Percentiles rank a stretch among this genome's conserved stretches.
phyloP scores from a whole-genome alignment of 768 basidiomycete genomes.

The Tricholoma saponaceum region DNA sequence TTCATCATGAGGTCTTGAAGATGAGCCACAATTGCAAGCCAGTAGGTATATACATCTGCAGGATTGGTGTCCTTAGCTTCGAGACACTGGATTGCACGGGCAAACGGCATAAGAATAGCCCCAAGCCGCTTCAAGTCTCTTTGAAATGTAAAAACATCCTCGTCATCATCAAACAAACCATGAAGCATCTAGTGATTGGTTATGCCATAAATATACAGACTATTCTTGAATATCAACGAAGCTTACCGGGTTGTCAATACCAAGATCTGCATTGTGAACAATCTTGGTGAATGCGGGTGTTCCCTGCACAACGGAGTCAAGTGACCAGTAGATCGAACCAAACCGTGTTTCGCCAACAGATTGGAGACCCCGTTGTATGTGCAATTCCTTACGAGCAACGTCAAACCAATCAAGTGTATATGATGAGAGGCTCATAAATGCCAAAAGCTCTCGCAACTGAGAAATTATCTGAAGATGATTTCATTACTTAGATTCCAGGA shows the following conservation, averaged over 20 bases:
- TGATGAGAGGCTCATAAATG: constrained; percentile 9
- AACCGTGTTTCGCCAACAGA: constrained; percentile 18
- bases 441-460: neutral
- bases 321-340: constrained; percentile 15
- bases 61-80: constrained; percentile 14
- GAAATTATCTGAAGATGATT: neutral
- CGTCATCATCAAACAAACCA: constrained; percentile 7
- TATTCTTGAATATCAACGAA: neutral
- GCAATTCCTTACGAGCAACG: constrained; percentile 9
- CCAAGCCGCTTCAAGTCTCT: constrained; percentile 9
- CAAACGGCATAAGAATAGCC: constrained; percentile 13
- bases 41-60: constrained; percentile 16
- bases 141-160: constrained; percentile 5
- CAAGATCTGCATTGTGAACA: constrained; percentile 4
- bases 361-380: constrained; percentile 15
- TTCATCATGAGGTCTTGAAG: constrained; percentile 1
- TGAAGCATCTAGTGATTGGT: neutral
- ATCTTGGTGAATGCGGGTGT: constrained; percentile 12
- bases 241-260: constrained; percentile 7
- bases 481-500: neutral
- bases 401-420: constrained; percentile 15
- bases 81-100: constrained; percentile 16
- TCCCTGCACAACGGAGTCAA: constrained; percentile 12
- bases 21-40: constrained; percentile 13
- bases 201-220: neutral